Conservation (phyloP, 768 basidiomycete species). For the Mycena floridula region DNA sequence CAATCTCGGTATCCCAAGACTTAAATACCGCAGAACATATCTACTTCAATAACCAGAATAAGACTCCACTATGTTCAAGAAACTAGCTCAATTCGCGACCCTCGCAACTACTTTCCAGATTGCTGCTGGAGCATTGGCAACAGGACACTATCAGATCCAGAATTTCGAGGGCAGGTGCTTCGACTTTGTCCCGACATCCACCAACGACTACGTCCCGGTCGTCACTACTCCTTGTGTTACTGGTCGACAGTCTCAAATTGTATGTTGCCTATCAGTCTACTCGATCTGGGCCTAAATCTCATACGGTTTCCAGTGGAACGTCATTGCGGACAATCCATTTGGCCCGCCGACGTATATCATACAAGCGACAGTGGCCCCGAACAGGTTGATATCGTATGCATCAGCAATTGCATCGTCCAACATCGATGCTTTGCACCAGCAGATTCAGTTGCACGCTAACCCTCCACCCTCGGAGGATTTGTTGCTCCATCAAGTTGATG, state of each 20-base stretch:
- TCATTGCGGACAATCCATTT: not conserved
- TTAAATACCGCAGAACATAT: too few species aligned
- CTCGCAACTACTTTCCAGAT: not conserved
- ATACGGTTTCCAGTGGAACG: not conserved
- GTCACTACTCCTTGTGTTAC: not conserved
- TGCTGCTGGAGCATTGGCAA: not conserved
- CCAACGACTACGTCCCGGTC: not conserved
- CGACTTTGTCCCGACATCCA: constrained; percentile 1
- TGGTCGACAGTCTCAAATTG: not conserved
- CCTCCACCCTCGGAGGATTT: not conserved
- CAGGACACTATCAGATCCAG: not conserved
- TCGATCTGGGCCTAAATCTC: not conserved
- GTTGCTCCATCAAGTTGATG: not conserved
- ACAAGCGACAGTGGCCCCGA: not conserved
- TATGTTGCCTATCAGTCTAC: not conserved
- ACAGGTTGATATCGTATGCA: not conserved
- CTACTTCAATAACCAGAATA: too few species aligned
- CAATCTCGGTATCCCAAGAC: too few species aligned
- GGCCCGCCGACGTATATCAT: not conserved
- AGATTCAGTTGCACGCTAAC: not conserved
- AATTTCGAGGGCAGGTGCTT: constrained; percentile 1
- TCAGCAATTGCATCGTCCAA: not conserved
- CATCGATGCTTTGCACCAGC: not conserved
- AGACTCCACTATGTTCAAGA: too few species aligned
- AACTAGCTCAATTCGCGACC: too few species aligned